These are phyloP conservation scores for Lactifluus pinguis DNA, from an alignment of 768 basidiomycete genomes.

Conservation along the genomic window DNA sequence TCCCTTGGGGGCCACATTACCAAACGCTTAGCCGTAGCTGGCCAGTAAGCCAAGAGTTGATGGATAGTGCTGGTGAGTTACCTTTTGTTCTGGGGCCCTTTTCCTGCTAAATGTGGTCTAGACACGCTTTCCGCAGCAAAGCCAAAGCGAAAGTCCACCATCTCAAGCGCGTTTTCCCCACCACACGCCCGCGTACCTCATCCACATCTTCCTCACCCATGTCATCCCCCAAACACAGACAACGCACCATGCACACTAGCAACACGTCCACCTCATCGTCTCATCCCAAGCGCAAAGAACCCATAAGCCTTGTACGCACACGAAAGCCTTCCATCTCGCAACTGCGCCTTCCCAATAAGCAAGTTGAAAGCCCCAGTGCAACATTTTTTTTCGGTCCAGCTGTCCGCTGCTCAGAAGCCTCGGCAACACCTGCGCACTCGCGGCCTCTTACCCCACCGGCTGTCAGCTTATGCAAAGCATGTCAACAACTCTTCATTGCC, in stretches of 20 bases:
- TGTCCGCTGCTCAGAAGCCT: background rate
- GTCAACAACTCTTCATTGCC: no score
- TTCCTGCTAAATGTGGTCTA: background rate
- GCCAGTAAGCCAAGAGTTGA: slow-evolving; percentile 55
- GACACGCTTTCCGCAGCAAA: slow-evolving; percentile 7
- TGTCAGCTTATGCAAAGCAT: no score
- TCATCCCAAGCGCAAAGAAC: slow-evolving; percentile 12
- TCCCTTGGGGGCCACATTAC: slow-evolving; percentile 71
- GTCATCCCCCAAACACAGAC: slow-evolving; percentile 14
- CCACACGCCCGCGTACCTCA: slow-evolving; percentile 9
- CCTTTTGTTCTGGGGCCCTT: background rate
- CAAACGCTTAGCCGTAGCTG: slow-evolving; percentile 69
- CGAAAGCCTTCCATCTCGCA: slow-evolving; percentile 17
- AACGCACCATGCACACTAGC: slow-evolving; percentile 15
- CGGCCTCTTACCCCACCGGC: no score
- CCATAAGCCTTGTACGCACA: slow-evolving; percentile 7
- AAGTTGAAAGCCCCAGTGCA: slow-evolving; percentile 15
- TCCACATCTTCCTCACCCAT: slow-evolving; percentile 13
- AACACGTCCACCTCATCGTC: slow-evolving; percentile 11
- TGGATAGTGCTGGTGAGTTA: slow-evolving; percentile 29
- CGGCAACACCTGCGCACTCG: slow-evolving; percentile 5
- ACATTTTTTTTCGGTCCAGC: slow-evolving; percentile 19
- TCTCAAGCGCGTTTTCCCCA: slow-evolving; percentile 16
- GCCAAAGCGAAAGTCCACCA: slow-evolving; percentile 6
- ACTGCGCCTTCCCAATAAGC: background rate